Percentiles rank a stretch among this genome's conserved stretches.
Conservation (phyloP, 805 yeast genomes). For the Wickerhamiella occidentalis region DNA sequence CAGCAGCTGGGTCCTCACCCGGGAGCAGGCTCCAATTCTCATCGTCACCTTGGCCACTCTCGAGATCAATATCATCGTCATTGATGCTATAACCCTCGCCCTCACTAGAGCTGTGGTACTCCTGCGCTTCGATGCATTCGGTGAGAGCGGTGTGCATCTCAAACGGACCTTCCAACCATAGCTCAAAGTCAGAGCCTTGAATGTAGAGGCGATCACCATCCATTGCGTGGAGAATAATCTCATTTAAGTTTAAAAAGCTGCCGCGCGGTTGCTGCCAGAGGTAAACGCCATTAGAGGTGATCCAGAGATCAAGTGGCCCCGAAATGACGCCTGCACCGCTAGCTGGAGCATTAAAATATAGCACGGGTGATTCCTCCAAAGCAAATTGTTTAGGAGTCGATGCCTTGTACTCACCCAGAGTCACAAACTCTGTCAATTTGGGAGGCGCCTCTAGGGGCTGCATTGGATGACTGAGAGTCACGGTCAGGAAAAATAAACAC, state of each 20-base stretch:
- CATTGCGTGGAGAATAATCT: constrained; percentile 23
- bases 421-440: constrained; percentile 19
- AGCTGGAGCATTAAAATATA: constrained; percentile 17
- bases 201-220: constrained; percentile 18
- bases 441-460: constrained; percentile 16
- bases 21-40: not conserved
- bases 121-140: constrained; percentile 9
- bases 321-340: constrained; percentile 6
- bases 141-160: constrained; percentile 8
- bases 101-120: not conserved
- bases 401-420: constrained; percentile 24
- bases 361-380: constrained; percentile 26
- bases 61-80: constrained; percentile 8
- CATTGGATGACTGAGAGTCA: constrained; percentile 9
- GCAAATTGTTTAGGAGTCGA: constrained; percentile 27
- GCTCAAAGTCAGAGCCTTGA: constrained; percentile 16
- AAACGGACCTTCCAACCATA: constrained; percentile 1
- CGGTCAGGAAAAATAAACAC: no score
- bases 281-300: constrained; percentile 22
- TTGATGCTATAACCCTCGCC: constrained; percentile 2
- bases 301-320: constrained; percentile 17
- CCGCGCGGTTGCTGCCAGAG: constrained; percentile 22
- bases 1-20: constrained; percentile 3
- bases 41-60: constrained; percentile 15
- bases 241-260: constrained; percentile 18